Evolutionary conservation across 1,284 basidiomycete species (phyloP).

Genomic region (Schizophyllum commune): DNA sequence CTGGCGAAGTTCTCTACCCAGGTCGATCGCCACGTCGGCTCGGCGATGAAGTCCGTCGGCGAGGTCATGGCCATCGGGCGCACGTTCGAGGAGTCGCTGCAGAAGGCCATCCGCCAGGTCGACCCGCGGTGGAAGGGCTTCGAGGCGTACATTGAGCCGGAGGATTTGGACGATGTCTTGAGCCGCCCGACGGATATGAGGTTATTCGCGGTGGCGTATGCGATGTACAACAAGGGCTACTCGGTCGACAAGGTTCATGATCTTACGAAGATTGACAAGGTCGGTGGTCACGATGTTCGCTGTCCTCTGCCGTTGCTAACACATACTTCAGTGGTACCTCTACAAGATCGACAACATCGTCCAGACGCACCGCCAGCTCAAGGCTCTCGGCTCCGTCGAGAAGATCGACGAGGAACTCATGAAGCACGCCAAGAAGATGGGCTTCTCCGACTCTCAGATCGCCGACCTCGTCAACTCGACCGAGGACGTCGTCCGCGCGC

Average conservation of each 20-base stretch:
- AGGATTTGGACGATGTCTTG: constrained; percentile 80
- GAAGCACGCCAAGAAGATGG: constrained; percentile 81
- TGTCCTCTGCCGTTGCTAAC: not conserved
- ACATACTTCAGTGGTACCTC: constrained; percentile 76
- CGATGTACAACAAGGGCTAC: constrained; percentile 93
- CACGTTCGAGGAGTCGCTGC: constrained; percentile 97
- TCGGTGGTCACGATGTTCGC: constrained; percentile 19
- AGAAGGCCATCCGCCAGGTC: constrained; percentile 97
- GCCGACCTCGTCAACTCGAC: constrained; percentile 64
- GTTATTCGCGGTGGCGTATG: constrained; percentile 95
- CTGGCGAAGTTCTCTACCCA: constrained; percentile 93
- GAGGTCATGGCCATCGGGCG: constrained; percentile 99
- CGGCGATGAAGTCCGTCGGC: constrained; percentile 98
- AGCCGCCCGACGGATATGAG: constrained; percentile 82
- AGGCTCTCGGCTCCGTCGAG: constrained; percentile 61
- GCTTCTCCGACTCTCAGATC: constrained; percentile 94
- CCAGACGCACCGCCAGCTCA: constrained; percentile 69
- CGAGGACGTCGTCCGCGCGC: constrained; percentile 75
- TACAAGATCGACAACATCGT: constrained; percentile 99
- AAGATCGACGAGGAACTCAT: constrained; percentile 65
- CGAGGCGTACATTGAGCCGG: constrained; percentile 75
- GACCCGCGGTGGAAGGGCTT: constrained; percentile 86
- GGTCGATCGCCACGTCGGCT: constrained; percentile 93
- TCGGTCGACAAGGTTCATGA: constrained; percentile 87
- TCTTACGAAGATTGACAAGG: constrained; percentile 96